Percentiles rank a stretch among this genome's conserved stretches.
Conservation (phyloP, 257 asterid species). For the Fraxinus excelsior region DNA sequence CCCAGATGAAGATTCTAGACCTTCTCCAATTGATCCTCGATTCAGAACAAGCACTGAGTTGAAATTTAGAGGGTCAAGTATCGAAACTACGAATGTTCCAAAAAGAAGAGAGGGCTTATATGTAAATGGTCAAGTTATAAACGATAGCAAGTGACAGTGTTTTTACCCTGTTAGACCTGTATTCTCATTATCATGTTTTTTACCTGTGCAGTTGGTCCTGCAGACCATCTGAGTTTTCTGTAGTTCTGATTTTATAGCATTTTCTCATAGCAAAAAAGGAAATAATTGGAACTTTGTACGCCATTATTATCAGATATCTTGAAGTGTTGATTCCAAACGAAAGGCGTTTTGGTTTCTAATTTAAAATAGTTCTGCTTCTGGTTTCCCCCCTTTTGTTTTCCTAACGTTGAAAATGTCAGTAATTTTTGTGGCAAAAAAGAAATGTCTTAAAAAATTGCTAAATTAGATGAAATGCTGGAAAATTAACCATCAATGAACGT, state of each 20-base stretch:
- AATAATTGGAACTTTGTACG: slow-evolving; percentile 30
- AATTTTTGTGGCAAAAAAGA: not conserved
- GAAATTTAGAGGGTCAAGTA: slow-evolving; percentile 68
- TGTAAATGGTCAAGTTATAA: slow-evolving; percentile 59
- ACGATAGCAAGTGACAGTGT: slow-evolving; percentile 51
- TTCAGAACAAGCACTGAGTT: slow-evolving; percentile 57
- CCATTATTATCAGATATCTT: not conserved
- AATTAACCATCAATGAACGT: not conserved
- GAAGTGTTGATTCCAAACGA: not conserved
- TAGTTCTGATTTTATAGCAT: slow-evolving; percentile 39
- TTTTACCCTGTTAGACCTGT: not conserved
- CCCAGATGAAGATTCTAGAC: slow-evolving; percentile 52
- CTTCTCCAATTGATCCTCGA: slow-evolving; percentile 61
- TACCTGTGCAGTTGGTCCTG: slow-evolving; percentile 5
- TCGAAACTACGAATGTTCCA: slow-evolving; percentile 52
- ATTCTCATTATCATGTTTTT: too few species aligned
- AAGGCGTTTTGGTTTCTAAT: not conserved
- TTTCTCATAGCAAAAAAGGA: slow-evolving; percentile 21
- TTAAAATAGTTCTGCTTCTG: not conserved
- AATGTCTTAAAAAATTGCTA: not conserved
- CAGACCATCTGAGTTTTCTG: slow-evolving; percentile 20
- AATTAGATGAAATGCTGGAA: not conserved
- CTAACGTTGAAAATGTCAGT: not conserved
- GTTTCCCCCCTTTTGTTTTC: not conserved
- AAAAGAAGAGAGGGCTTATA: slow-evolving; percentile 69